These are phyloP conservation scores for Lactarius sp. DNA, from an alignment of 768 basidiomycete species.

Conservation along the genomic window DNA sequence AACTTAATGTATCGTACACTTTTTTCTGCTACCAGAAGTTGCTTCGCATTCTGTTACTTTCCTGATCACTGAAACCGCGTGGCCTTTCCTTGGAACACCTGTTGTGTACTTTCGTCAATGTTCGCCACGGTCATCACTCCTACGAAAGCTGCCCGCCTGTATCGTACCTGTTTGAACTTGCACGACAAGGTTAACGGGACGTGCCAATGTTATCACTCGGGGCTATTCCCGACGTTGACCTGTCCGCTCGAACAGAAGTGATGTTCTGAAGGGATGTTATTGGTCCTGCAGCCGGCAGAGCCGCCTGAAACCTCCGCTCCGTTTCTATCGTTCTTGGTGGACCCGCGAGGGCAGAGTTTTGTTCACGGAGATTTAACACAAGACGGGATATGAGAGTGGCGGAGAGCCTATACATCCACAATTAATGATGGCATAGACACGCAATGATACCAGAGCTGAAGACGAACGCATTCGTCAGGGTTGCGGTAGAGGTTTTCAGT, in stretches of 20 bases:
- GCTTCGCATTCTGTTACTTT: neutral
- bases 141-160: neutral
- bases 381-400: slow-evolving; percentile 9
- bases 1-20: neutral
- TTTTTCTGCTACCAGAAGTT: neutral
- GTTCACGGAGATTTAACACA: slow-evolving; percentile 9
- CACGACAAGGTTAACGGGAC: neutral
- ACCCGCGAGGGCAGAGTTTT: neutral
- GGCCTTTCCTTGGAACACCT: no score
- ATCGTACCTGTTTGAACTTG: neutral
- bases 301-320: slow-evolving; percentile 4
- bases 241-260: neutral
- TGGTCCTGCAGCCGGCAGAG: neutral
- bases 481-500: slow-evolving; percentile 1
- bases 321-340: neutral
- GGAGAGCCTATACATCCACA: neutral
- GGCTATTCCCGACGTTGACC: neutral
- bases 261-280: neutral
- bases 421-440: neutral
- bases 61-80: no score
- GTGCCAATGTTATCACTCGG: neutral
- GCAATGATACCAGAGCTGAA: no score
- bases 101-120: no score
- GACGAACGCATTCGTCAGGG: slow-evolving; percentile 19
- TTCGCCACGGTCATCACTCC: no score